Conservation (phyloP, 495 filamentous ascomycete species). For the Massariosphaeria phaeospora region DNA sequence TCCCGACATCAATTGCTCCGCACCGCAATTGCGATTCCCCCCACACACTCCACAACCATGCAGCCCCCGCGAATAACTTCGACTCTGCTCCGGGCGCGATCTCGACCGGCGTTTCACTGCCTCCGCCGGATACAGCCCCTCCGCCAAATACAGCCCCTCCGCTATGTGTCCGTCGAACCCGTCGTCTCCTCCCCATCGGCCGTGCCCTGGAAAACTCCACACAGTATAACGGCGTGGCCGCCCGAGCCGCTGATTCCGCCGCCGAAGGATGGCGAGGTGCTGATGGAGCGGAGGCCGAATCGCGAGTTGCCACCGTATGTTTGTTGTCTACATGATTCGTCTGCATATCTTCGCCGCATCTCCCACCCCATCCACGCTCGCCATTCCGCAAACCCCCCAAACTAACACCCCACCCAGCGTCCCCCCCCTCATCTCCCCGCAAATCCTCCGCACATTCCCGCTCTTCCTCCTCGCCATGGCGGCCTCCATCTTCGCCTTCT, state of each 20-base stretch:
- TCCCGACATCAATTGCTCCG: neutral
- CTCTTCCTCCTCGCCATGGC: conserved; percentile 57
- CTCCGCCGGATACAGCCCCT: conserved; percentile 7
- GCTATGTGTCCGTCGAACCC: conserved; percentile 8
- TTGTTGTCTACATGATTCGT: too few relatives aligned
- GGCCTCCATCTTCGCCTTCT: conserved; percentile 70
- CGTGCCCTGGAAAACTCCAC: conserved; percentile 30
- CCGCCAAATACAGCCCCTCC: conserved; percentile 8
- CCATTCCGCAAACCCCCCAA: neutral
- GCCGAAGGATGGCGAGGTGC: conserved; percentile 24
- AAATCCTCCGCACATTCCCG: conserved; percentile 49
- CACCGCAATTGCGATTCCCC: neutral
- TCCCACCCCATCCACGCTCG: neutral
- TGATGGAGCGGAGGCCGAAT: conserved; percentile 22
- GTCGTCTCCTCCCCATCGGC: conserved; percentile 4
- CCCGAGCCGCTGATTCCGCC: conserved; percentile 27
- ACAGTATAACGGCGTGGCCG: conserved; percentile 31
- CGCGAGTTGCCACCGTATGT: conserved; percentile 26
- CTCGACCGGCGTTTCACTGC: conserved; percentile 1
- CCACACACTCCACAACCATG: conserved; percentile 9
- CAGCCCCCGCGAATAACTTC: conserved; percentile 1
- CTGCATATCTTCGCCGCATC: neutral
- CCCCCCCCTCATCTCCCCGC: conserved; percentile 23
- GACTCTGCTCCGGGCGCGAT: conserved; percentile 5
- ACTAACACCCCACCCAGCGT: conserved; percentile 4